phyloP scores from a whole-genome alignment of 805 yeast genomes.

The Ogataea haglerorum region DNA sequence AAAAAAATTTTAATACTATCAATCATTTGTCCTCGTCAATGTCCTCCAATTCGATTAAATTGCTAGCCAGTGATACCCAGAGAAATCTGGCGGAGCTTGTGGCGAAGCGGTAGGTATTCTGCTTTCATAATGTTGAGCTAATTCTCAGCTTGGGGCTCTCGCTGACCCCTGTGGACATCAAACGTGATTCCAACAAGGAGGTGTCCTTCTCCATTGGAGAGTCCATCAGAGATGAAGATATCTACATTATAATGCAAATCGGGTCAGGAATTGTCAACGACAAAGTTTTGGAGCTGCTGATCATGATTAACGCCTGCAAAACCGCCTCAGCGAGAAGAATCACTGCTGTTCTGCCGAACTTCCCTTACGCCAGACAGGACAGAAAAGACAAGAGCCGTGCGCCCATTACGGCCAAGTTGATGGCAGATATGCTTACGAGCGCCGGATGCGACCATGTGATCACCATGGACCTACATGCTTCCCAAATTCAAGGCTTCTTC shows the following conservation, averaged over 20 bases:
- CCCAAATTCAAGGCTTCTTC: slow-evolving; percentile 84
- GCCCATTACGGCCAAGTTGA: slow-evolving; percentile 79
- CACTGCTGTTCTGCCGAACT: slow-evolving; percentile 79
- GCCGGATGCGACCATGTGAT: slow-evolving; percentile 87
- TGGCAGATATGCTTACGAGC: slow-evolving; percentile 78
- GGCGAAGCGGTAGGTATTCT: slow-evolving; percentile 36
- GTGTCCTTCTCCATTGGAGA: slow-evolving; percentile 76
- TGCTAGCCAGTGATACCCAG: slow-evolving; percentile 66
- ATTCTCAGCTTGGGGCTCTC: slow-evolving; percentile 48
- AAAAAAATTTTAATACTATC: slow-evolving; percentile 6
- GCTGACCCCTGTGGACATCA: slow-evolving; percentile 59
- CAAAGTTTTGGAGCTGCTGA: slow-evolving; percentile 66
- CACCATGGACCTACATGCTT: slow-evolving; percentile 86
- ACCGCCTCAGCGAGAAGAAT: slow-evolving; percentile 81
- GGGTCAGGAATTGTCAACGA: slow-evolving; percentile 79
- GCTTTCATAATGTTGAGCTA: neutral
- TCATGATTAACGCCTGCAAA: slow-evolving; percentile 79
- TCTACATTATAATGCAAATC: slow-evolving; percentile 73
- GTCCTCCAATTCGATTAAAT: slow-evolving; percentile 71
- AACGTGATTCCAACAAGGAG: slow-evolving; percentile 68
- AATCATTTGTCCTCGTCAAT: slow-evolving; percentile 31
- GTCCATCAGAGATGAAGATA: slow-evolving; percentile 81
- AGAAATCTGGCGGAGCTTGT: slow-evolving; percentile 68
- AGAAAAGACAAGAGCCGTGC: slow-evolving; percentile 83
- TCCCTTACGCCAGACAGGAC: slow-evolving; percentile 88